Evolutionary conservation across 345 rosid species (phyloP).

Genomic region (Salix exigua): DNA sequence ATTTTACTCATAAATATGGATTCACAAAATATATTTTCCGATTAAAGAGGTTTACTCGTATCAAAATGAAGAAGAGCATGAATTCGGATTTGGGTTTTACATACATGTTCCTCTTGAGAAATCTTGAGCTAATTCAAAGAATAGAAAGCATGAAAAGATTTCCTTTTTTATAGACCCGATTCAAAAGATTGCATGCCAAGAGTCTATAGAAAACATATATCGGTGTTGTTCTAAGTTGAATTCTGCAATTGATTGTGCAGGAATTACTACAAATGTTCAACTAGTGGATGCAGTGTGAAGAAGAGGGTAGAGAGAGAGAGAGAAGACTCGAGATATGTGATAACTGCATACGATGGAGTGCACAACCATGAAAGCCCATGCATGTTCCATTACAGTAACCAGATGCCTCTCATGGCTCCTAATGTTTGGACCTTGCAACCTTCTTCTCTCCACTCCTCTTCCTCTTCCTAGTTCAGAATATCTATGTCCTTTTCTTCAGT

Average conservation of each 20-base stretch:
- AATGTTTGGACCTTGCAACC: constrained; percentile 12
- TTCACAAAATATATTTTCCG: too few relatives aligned
- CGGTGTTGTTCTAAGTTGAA: neutral
- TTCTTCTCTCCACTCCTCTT: constrained; percentile 12
- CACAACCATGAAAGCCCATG: constrained; percentile 46
- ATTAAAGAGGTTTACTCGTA: too few relatives aligned
- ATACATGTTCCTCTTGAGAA: too few relatives aligned
- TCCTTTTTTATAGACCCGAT: too few relatives aligned
- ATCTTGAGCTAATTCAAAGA: too few relatives aligned
- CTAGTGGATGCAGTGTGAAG: constrained; percentile 23
- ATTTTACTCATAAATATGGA: too few relatives aligned
- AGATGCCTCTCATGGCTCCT: constrained; percentile 15
- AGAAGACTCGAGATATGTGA: constrained; percentile 24
- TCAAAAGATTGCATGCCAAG: too few relatives aligned
- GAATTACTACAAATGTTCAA: constrained; percentile 29
- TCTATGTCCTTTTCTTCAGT: neutral
- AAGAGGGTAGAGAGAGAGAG: constrained; percentile 28
- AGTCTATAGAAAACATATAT: too few relatives aligned
- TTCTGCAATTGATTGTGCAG: neutral
- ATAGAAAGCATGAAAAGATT: too few relatives aligned
- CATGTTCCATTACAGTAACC: constrained; percentile 29
- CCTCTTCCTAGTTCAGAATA: neutral
- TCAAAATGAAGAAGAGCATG: too few relatives aligned
- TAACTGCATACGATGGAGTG: constrained; percentile 25
- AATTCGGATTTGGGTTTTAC: too few relatives aligned